Evolutionary conservation across 805 yeast genomes (phyloP).

Genomic region (Starmera amethionina): DNA sequence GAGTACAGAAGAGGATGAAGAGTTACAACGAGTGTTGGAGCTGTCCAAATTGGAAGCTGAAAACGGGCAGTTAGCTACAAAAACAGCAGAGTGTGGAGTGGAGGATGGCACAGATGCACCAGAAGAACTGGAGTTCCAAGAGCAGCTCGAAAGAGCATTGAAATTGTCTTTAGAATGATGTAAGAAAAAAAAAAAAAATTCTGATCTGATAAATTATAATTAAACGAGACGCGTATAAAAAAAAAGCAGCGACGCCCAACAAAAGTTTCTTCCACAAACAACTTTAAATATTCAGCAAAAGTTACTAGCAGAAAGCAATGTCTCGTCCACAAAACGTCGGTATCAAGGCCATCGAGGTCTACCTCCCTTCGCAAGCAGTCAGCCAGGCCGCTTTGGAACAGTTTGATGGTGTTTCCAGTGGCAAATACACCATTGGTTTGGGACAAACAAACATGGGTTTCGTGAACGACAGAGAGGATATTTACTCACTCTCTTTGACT

Average conservation of each 20-base stretch:
- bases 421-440: slow-evolving; percentile 96
- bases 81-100: no score
- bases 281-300: not conserved
- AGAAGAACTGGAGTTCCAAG: not conserved
- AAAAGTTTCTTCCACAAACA: not conserved
- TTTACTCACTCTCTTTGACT: slow-evolving; percentile 91
- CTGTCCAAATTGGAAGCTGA: slow-evolving; percentile 6
- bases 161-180: not conserved
- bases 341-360: slow-evolving; percentile 91
- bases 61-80: no score
- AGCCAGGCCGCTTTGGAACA: slow-evolving; percentile 83
- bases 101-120: no score
- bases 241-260: no score
- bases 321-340: slow-evolving; percentile 75
- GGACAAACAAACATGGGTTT: slow-evolving; percentile 98
- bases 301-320: not conserved
- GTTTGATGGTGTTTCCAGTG: slow-evolving; percentile 78
- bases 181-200: no score
- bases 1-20: slow-evolving; percentile 3
- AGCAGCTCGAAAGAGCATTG: not conserved
- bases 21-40: slow-evolving; percentile 6
- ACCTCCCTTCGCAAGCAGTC: slow-evolving; percentile 78
- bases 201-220: no score
- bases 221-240: no score
- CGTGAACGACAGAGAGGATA: slow-evolving; percentile 95